These are phyloP conservation scores for Uromyces viciae-fabae DNA, from an alignment of 1,284 basidiomycete genomes.

Conservation along the genomic window DNA sequence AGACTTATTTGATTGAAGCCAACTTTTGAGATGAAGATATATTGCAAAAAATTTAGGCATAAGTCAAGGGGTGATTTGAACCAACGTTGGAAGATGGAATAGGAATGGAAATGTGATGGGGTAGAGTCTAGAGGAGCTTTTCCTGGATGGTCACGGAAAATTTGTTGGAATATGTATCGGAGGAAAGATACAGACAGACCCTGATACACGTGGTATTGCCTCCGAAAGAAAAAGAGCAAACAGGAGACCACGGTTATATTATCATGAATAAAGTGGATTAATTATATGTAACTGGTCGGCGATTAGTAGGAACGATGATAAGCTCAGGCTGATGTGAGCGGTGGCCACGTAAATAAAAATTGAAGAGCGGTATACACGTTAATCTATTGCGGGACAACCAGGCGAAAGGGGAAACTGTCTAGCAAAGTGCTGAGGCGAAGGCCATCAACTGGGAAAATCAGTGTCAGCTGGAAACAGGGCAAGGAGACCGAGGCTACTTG, in stretches of 20 bases:
- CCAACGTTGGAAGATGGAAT: neutral
- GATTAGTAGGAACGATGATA: slow-evolving; percentile 23
- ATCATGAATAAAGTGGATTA: too few species aligned
- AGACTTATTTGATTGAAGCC: neutral
- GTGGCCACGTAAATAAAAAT: neutral
- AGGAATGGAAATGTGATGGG: neutral
- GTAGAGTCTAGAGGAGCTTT: neutral
- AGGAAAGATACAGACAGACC: neutral
- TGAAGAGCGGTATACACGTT: neutral
- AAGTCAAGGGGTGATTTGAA: neutral
- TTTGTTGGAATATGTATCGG: neutral
- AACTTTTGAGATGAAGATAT: neutral
- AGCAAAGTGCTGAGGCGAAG: neutral
- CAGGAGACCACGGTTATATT: neutral
- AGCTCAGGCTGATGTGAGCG: slow-evolving; percentile 9
- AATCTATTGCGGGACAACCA: neutral
- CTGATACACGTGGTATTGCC: slow-evolving; percentile 10
- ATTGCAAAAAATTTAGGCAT: neutral
- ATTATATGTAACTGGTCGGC: slow-evolving; percentile 20
- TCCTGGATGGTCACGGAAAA: neutral
- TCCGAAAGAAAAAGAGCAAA: neutral
- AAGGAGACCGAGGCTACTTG: slow-evolving; percentile 1
- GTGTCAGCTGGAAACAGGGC: neutral
- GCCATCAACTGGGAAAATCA: neutral
- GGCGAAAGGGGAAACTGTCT: neutral